These are phyloP conservation scores for Alnus glutinosa DNA, from an alignment of 306 rosid species.

Conservation along the genomic window DNA sequence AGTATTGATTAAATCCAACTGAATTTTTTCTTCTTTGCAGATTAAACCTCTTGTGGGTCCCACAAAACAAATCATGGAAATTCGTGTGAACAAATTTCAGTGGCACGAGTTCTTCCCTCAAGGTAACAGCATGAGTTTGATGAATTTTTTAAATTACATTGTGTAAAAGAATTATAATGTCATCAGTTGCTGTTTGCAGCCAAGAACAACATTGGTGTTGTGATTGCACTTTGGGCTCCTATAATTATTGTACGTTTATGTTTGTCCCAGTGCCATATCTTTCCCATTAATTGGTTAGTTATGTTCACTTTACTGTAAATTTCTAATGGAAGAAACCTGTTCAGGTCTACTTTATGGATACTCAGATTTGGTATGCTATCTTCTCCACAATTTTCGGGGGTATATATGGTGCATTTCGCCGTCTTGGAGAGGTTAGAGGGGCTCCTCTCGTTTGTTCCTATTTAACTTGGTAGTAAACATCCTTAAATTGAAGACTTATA, in stretches of 20 bases:
- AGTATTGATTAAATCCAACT: constrained; percentile 21
- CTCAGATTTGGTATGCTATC: constrained; percentile 98
- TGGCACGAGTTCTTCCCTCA: constrained; percentile 98
- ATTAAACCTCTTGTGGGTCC: constrained; percentile 90
- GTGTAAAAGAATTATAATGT: constrained; percentile 26
- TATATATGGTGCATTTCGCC: constrained; percentile 92
- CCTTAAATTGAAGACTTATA: background rate
- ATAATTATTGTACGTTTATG: constrained; percentile 73
- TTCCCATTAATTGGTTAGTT: constrained; percentile 18
- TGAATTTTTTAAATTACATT: constrained; percentile 18
- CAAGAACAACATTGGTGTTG: constrained; percentile 79
- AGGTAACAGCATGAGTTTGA: constrained; percentile 50
- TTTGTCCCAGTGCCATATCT: constrained; percentile 20
- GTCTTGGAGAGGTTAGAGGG: constrained; percentile 94
- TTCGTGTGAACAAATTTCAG: constrained; percentile 40
- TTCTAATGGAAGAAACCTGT: constrained; percentile 15
- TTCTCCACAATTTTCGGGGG: constrained; percentile 91
- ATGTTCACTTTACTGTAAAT: constrained; percentile 15
- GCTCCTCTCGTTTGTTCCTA: constrained; percentile 14
- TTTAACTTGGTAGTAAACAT: background rate
- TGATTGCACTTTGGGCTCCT: constrained; percentile 89
- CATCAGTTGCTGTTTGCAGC: constrained; percentile 62
- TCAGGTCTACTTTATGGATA: constrained; percentile 98
- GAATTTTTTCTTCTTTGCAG: constrained; percentile 47
- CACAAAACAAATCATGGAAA: constrained; percentile 73